phyloP scores from a whole-genome alignment of 768 basidiomycete species.

The Lyophyllum decastes region DNA sequence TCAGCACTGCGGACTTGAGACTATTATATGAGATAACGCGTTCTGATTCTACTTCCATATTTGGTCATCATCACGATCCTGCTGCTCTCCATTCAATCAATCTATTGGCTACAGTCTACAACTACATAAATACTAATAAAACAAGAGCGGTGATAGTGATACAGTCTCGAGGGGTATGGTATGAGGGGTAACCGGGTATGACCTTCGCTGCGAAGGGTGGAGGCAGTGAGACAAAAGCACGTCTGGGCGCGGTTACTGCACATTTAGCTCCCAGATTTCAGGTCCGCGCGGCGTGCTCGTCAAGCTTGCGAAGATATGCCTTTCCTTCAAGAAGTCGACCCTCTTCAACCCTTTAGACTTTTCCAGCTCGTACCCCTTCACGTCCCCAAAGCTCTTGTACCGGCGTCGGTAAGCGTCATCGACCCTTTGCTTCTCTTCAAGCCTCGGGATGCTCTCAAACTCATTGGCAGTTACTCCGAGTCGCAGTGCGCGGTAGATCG shows the following conservation, averaged over 20 bases:
- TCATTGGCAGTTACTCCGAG: slow-evolving; percentile 38
- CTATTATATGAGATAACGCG: slow-evolving; percentile 11
- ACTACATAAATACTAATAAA: background rate
- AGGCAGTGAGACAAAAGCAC: background rate
- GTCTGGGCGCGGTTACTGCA: slow-evolving; percentile 11
- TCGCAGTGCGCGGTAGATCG: slow-evolving; percentile 46
- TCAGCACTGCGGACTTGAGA: slow-evolving; percentile 5
- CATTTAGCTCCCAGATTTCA: slow-evolving; percentile 38
- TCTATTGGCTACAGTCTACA: background rate
- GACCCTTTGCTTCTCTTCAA: slow-evolving; percentile 32
- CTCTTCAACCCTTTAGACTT: slow-evolving; percentile 49
- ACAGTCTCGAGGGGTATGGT: slow-evolving; percentile 10
- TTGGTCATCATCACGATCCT: background rate
- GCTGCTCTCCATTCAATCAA: background rate
- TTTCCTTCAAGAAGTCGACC: slow-evolving; percentile 52
- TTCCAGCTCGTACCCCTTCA: slow-evolving; percentile 36
- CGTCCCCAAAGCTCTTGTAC: slow-evolving; percentile 32
- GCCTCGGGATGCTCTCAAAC: slow-evolving; percentile 34
- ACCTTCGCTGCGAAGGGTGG: background rate
- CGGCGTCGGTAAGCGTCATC: slow-evolving; percentile 43
- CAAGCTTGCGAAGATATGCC: slow-evolving; percentile 42
- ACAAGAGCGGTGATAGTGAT: slow-evolving; percentile 7
- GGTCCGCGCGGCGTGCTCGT: slow-evolving; percentile 30
- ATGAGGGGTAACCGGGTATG: slow-evolving; percentile 14
- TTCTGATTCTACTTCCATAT: slow-evolving; percentile 10